Evolutionary conservation across 805 yeast species (phyloP), one percentile per base, ranked within the genome.

Genomic region (Ogataea wickerhamii): DNA sequence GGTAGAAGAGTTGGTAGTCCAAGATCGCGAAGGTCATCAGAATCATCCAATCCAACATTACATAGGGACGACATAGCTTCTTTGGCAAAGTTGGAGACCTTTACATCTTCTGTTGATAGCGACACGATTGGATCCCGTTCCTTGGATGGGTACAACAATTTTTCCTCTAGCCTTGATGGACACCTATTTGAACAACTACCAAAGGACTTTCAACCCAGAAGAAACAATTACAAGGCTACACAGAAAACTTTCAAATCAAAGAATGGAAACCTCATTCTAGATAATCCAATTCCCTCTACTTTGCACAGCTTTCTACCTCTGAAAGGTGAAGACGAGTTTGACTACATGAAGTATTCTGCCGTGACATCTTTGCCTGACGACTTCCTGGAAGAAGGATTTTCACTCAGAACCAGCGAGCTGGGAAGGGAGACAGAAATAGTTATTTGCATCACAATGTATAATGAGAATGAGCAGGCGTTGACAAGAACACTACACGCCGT

Each of bases 291-390:
- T 34, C 98, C 99, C 11, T 80, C 88, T 18, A 93, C 89, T 44
- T 70, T 93, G 41, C 78, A 81, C 49, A 80, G 84, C 44, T 89
- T 88, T 48, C 66, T 94, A 38, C 95, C 97, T 4, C 72, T 87
- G 51, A 78, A 93, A 33, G 95, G 87, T 47, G 81, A 82, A 47
- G 96, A 93, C 39, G 99, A 93, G 61, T 93, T 87, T 59, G 81
- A 93, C 12, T 87, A 87, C 63, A 89, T 93, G 97, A 80, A 96
- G 49, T 93, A 93, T 61, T 87, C 98, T 0, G 99, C 98, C 0
- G 89, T 95, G 56, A 93, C 99, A 1, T 73, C 94, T 1, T 89
- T 84, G 40, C 96, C 98, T 2, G 93, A 89, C 61, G 82, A 84
- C 24, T 93, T 86, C 56, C 76, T 77, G 13, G 70, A 67, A 3